phyloP scores from a whole-genome alignment of 2,329 filamentous ascomycete genomes.

The Penicillium sp. region DNA sequence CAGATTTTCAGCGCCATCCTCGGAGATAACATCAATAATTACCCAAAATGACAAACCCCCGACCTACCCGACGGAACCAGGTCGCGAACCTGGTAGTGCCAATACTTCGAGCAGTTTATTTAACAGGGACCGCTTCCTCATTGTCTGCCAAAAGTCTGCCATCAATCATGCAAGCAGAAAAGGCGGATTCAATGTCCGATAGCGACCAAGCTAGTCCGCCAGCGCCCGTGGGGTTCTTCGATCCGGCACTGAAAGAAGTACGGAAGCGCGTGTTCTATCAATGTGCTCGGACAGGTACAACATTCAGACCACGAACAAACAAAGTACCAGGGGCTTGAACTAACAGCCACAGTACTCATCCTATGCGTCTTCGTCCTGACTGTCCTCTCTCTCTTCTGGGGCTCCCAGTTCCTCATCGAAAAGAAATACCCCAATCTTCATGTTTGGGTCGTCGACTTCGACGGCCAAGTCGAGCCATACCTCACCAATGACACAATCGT shows the following conservation, averaged over 20 bases:
- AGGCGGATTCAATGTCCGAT: background rate
- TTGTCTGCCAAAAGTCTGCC: background rate
- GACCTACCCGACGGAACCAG: slow-evolving; percentile 13
- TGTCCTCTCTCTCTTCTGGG: slow-evolving; percentile 63
- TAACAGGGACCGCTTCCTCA: background rate
- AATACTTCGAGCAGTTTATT: background rate
- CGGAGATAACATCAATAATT: slow-evolving; percentile 5
- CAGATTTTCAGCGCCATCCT: background rate
- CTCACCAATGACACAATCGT: slow-evolving; percentile 52
- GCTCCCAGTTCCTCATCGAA: slow-evolving; percentile 53
- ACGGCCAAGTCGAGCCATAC: slow-evolving; percentile 56
- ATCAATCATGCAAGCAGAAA: background rate
- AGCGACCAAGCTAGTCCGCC: background rate
- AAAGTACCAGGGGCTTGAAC: background rate
- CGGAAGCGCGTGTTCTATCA: slow-evolving; percentile 22
- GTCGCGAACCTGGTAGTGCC: background rate
- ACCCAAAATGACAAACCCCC: slow-evolving; percentile 7
- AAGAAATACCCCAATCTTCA: slow-evolving; percentile 50
- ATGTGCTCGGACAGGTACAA: slow-evolving; percentile 24
- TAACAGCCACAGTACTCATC: slow-evolving; percentile 30
- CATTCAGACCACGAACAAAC: background rate
- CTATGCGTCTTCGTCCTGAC: slow-evolving; percentile 57
- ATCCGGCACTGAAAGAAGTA: slow-evolving; percentile 24
- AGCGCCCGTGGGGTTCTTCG: slow-evolving; percentile 28
- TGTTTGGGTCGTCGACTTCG: slow-evolving; percentile 64